Base-by-base conservation (phyloP, 305 asterid species). In the Caryopteris hybrid region DNA sequence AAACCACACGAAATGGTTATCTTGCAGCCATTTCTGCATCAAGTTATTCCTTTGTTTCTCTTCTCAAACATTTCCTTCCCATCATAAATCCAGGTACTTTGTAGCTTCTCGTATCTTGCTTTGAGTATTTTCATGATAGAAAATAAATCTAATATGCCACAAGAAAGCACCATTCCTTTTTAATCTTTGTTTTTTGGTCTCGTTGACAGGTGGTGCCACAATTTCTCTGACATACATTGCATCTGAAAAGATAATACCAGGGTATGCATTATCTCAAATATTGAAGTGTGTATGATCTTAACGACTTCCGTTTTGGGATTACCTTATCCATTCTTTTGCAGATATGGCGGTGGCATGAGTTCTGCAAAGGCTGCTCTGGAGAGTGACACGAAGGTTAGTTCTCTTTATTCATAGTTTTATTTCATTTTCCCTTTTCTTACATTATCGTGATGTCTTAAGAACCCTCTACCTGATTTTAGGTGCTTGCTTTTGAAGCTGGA, bases 301-400 rank as follows among this genome's bases (percentile, higher is more conserved):
- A 55, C 18, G 8, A 33, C 27, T 48, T 2, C 2, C 70, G 41
- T 31, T 21, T 10, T n/a, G 11, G 36, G 16, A 20, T 75, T 43
- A 71, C 68, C 43, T 72, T 62, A 33, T 52, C 17, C 63, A 9
- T 69, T 61, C 38, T 62, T 20, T 47, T 69, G 71, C 86, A 94
- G 96, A 74, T 94, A 91, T 66, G 99, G 99, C 47, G 99, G 97
- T 4, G 97, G 99, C 59, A 94, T 94, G 99, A 94, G 99, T 78
- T 94, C 98, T 0, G 99, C 97, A 14, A 94, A 94, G 80, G 92
- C 99, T 76, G 96, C 99, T 77, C 87, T 94, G 16, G 99, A 94
- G 81, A 89, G 99, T 71, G 99, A 91, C 85, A 94, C 99, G 1
- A 68, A 57, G 71, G 99, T 93, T 50, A 74, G 88, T 71, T 66